A percentile compares a stretch with the other conserved stretches of the same genome.
phyloP scores from a whole-genome alignment of 768 basidiomycete genomes.

The Pulveroboletus ravenelii region DNA sequence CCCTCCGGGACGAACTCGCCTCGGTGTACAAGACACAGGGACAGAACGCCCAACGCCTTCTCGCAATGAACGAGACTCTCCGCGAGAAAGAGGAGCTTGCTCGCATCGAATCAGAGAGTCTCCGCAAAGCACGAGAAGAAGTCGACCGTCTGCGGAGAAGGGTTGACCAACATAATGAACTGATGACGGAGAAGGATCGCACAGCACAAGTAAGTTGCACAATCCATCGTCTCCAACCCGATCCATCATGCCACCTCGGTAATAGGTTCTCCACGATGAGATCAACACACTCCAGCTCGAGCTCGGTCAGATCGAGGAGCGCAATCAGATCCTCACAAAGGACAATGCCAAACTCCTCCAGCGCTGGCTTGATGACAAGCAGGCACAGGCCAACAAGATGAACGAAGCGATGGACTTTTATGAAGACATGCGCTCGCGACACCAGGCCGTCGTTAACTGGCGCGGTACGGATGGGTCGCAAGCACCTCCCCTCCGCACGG shows the following conservation, averaged over 20 bases:
- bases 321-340: conserved; percentile 78
- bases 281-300: conserved; percentile 89
- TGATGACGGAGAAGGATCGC: conserved; percentile 85
- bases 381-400: conserved; percentile 89
- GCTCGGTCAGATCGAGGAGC: conserved; percentile 81
- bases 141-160: conserved; percentile 63
- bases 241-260: conserved; percentile 2
- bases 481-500: conserved; percentile 35
- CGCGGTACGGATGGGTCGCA: conserved; percentile 37
- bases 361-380: conserved; percentile 95
- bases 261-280: conserved; percentile 90
- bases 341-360: conserved; percentile 95
- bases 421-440: conserved; percentile 77
- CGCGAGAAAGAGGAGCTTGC: conserved; percentile 89
- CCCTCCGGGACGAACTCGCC: conserved; percentile 86
- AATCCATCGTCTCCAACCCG: neutral
- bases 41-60: conserved; percentile 88
- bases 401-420: conserved; percentile 91
- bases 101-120: conserved; percentile 73
- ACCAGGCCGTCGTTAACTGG: conserved; percentile 58
- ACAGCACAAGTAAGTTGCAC: conserved; percentile 69
- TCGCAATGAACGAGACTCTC: conserved; percentile 92
- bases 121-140: conserved; percentile 75
- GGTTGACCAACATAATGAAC: conserved; percentile 77
- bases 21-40: conserved; percentile 95